phyloP scores from a whole-genome alignment of 2,329 filamentous ascomycete genomes.

The Curvularia eragrostidis region DNA sequence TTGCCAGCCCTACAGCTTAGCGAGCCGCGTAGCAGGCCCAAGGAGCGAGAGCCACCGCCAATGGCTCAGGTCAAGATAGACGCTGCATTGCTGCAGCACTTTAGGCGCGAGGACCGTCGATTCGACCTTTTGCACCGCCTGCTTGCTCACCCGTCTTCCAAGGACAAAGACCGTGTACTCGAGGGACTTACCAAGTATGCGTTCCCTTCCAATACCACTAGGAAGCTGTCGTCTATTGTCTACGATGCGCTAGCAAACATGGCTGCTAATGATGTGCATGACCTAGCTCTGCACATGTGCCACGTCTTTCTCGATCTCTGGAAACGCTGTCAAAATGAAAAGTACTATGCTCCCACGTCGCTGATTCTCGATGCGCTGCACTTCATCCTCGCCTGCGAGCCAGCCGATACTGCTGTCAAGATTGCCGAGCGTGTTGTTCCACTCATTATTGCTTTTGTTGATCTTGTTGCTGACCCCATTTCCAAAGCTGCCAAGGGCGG shows the following conservation, averaged over 20 bases:
- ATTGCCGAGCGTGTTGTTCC: slow-evolving; percentile 64
- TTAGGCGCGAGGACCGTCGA: slow-evolving; percentile 49
- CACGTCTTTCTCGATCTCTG: slow-evolving; percentile 70
- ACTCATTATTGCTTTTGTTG: slow-evolving; percentile 54
- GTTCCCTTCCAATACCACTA: slow-evolving; percentile 64
- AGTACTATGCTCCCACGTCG: slow-evolving; percentile 67
- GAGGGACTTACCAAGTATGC: slow-evolving; percentile 70
- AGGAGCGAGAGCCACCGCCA: slow-evolving; percentile 34
- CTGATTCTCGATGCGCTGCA: slow-evolving; percentile 69
- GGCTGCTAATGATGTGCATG: slow-evolving; percentile 57
- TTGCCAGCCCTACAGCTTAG: slow-evolving; percentile 59
- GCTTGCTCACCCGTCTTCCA: slow-evolving; percentile 66
- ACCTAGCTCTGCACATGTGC: slow-evolving; percentile 69
- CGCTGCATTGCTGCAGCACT: slow-evolving; percentile 45
- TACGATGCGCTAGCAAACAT: slow-evolving; percentile 69
- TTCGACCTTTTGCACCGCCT: slow-evolving; percentile 64
- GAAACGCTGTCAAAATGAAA: slow-evolving; percentile 70
- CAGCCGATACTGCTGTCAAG: slow-evolving; percentile 63
- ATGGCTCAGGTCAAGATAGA: slow-evolving; percentile 23
- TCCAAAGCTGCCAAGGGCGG: slow-evolving; percentile 45
- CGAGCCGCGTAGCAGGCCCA: slow-evolving; percentile 49
- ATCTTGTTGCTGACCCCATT: slow-evolving; percentile 62
- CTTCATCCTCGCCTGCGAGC: slow-evolving; percentile 69
- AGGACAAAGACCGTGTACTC: slow-evolving; percentile 67
- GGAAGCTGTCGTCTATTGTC: slow-evolving; percentile 70